Conservation (phyloP, 345 rosid species). For the Excoecaria agallocha region DNA sequence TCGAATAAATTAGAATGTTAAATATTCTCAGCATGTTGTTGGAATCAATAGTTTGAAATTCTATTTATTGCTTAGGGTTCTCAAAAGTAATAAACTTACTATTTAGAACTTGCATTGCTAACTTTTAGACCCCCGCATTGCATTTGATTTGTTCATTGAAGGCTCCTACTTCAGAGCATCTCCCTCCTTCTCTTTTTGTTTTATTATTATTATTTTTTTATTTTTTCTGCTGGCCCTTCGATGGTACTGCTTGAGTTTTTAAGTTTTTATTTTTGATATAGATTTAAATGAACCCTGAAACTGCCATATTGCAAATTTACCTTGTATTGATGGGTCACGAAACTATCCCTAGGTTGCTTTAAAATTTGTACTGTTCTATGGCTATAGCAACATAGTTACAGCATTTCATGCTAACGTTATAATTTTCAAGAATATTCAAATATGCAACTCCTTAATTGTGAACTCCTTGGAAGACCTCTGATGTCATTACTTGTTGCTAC, state of each 20-base stretch:
- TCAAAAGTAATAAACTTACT: background rate
- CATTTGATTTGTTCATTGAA: background rate
- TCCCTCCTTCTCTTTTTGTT: too few species aligned
- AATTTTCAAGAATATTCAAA: background rate
- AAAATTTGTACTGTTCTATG: background rate
- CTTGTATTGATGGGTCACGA: background rate
- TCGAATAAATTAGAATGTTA: background rate
- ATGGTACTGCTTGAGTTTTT: background rate
- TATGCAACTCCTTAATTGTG: background rate
- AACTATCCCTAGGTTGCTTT: background rate
- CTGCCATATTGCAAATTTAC: background rate
- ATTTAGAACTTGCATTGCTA: background rate
- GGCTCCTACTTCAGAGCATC: background rate
- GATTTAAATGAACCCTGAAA: background rate
- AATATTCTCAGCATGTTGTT: background rate
- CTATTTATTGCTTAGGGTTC: background rate
- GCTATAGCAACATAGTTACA: background rate
- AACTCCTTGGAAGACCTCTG: background rate
- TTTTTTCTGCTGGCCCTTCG: background rate
- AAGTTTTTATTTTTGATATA: background rate
- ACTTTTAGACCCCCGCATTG: background rate
- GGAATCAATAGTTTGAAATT: background rate
- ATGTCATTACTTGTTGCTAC: slow-evolving; percentile 1
- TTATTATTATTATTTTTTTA: too few species aligned
- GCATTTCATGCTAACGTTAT: background rate